Evolutionary conservation across 441 rosid genomes (phyloP).

Genomic region (Hura crepitans): DNA sequence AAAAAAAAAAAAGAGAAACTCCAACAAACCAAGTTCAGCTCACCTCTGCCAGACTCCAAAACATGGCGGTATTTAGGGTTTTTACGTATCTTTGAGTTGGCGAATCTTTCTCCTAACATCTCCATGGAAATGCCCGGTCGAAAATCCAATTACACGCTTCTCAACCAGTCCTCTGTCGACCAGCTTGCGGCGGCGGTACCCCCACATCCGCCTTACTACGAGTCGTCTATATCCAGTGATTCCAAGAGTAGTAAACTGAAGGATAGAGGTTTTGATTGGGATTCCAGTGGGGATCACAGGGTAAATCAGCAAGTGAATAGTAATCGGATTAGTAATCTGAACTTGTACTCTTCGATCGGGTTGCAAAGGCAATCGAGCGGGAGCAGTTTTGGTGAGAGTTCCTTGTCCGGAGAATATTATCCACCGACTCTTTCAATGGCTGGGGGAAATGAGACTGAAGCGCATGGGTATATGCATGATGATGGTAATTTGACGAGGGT

Average conservation of each 20-base stretch:
- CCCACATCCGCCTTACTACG: slow-evolving; percentile 45
- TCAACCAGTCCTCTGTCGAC: slow-evolving; percentile 75
- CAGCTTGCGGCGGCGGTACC: slow-evolving; percentile 41
- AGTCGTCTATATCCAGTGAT: slow-evolving; percentile 61
- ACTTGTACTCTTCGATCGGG: slow-evolving; percentile 47
- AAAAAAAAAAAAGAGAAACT: not conserved
- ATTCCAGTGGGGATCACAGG: slow-evolving; percentile 48
- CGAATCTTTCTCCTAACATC: slow-evolving; percentile 12
- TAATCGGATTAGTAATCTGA: slow-evolving; percentile 43
- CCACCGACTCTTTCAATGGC: slow-evolving; percentile 53
- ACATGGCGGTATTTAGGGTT: slow-evolving; percentile 56
- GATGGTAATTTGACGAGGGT: slow-evolving; percentile 47
- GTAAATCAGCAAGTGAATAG: slow-evolving; percentile 34
- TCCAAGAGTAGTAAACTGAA: slow-evolving; percentile 32
- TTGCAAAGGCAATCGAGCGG: slow-evolving; percentile 95
- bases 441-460: slow-evolving; percentile 61
- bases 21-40: slow-evolving; percentile 24
- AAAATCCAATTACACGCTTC: slow-evolving; percentile 81
- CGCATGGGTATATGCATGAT: slow-evolving; percentile 52
- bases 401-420: slow-evolving; percentile 82
- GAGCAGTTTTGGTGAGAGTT: slow-evolving; percentile 93
- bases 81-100: slow-evolving; percentile 27
- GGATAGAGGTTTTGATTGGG: slow-evolving; percentile 64
- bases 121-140: slow-evolving; percentile 86
- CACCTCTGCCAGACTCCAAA: slow-evolving; percentile 23